Evolutionary conservation across 2,329 filamentous ascomycete genomes (phyloP).

Genomic region (Basipetospora chlamydospora): DNA sequence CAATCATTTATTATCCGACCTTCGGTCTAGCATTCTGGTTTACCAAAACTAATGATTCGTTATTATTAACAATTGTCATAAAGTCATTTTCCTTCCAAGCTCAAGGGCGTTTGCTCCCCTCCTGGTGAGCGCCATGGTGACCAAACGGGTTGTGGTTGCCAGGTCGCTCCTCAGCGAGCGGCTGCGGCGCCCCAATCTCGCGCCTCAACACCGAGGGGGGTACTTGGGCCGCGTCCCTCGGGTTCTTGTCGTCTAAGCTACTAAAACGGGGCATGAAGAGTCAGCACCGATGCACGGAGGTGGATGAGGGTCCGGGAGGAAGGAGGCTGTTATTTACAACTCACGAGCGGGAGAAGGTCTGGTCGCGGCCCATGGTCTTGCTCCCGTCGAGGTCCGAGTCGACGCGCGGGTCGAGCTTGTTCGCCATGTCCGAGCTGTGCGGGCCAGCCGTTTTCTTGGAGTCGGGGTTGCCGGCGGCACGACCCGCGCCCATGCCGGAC

Average conservation of each 20-base stretch:
- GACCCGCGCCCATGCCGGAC: not conserved
- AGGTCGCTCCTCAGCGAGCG: too few relatives aligned
- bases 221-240: constrained; percentile 41
- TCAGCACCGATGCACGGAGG: too few relatives aligned
- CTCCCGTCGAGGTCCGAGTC: constrained; percentile 39
- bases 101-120: too few relatives aligned
- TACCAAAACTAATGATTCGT: too few relatives aligned
- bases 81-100: too few relatives aligned
- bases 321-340: not conserved
- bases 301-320: too few relatives aligned
- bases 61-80: too few relatives aligned
- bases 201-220: constrained; percentile 37
- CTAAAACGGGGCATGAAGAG: too few relatives aligned
- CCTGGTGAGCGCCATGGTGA: too few relatives aligned
- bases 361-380: constrained; percentile 40
- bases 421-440: constrained; percentile 29
- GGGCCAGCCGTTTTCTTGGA: not conserved
- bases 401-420: constrained; percentile 39
- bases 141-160: too few relatives aligned
- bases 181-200: constrained; percentile 28
- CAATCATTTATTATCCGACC: too few relatives aligned
- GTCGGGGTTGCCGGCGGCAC: not conserved
- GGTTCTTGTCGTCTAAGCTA: constrained; percentile 24
- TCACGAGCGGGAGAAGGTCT: constrained; percentile 15
- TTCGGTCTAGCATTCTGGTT: too few relatives aligned